Percentiles rank a stretch among this genome's conserved stretches.
Conservation (phyloP, 495 filamentous ascomycete genomes). For the Podospora tetraspora region DNA sequence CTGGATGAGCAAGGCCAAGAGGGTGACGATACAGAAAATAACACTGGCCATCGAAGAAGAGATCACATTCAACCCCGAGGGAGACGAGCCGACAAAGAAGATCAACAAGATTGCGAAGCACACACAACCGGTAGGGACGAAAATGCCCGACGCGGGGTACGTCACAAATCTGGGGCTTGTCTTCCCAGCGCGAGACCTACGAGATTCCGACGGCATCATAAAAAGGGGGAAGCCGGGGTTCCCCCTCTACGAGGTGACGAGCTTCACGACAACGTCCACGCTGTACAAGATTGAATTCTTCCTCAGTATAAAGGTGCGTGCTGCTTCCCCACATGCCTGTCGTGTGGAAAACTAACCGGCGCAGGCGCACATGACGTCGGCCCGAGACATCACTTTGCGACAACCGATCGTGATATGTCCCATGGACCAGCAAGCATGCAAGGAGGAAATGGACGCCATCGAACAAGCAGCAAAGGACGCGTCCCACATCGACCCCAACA, state of each 20-base stretch:
- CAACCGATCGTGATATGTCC: conserved; percentile 96
- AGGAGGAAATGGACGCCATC: conserved; percentile 97
- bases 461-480: conserved; percentile 93
- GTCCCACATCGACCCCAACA: conserved; percentile 75
- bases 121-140: conserved; percentile 72
- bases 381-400: conserved; percentile 81
- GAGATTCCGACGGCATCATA: conserved; percentile 84
- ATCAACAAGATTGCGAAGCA: conserved; percentile 80
- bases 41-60: conserved; percentile 94
- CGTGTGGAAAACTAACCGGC: conserved; percentile 18
- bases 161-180: conserved; percentile 85
- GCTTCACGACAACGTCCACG: conserved; percentile 89
- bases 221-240: conserved; percentile 80
- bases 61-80: conserved; percentile 94
- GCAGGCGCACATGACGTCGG: conserved; percentile 85
- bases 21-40: conserved; percentile 90
- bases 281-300: conserved; percentile 99
- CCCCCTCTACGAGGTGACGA: conserved; percentile 79
- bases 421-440: conserved; percentile 89
- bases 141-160: conserved; percentile 81
- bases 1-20: conserved; percentile 81
- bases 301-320: conserved; percentile 79
- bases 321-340: neutral
- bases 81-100: conserved; percentile 92
- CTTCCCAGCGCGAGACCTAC: conserved; percentile 83